Conservation (phyloP, 202 grass and related monocot genomes). For the Eragrostis tef region DNA sequence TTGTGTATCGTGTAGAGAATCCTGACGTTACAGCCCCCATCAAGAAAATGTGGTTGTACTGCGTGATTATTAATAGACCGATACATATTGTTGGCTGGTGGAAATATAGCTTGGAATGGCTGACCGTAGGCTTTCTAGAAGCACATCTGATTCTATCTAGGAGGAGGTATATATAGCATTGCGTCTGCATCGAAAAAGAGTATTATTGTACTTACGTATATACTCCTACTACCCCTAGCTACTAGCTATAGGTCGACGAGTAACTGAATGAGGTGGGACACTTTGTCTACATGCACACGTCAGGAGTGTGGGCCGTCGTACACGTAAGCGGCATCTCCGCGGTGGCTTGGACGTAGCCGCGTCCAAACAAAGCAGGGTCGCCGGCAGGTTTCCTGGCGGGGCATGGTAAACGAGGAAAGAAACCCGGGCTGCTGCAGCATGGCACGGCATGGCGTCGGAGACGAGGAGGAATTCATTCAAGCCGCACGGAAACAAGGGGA, state of each 20-base stretch:
- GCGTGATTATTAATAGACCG: too few relatives aligned
- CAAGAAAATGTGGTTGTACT: too few relatives aligned
- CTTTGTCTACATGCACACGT: neutral
- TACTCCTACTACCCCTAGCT: too few relatives aligned
- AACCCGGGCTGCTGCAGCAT: neutral
- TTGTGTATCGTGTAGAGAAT: too few relatives aligned
- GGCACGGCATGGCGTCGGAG: neutral
- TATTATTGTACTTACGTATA: too few relatives aligned
- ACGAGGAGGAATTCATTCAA: neutral
- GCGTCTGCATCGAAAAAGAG: too few relatives aligned
- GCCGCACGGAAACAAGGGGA: neutral
- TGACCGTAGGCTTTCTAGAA: too few relatives aligned
- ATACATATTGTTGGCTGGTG: too few relatives aligned
- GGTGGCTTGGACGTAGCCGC: constrained; percentile 3
- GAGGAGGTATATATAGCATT: too few relatives aligned
- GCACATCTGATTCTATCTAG: too few relatives aligned
- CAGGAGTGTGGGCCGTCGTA: neutral
- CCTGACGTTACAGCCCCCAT: too few relatives aligned
- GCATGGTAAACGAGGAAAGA: neutral
- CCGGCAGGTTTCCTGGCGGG: neutral
- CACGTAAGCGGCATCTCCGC: neutral
- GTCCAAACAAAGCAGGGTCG: neutral
- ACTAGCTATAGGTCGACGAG: neutral
- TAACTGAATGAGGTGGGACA: neutral
- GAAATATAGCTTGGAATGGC: too few relatives aligned